Evolutionary conservation across 73 alveolate genomes (phyloP).

Genomic region (Tetrahymena elliotti): DNA sequence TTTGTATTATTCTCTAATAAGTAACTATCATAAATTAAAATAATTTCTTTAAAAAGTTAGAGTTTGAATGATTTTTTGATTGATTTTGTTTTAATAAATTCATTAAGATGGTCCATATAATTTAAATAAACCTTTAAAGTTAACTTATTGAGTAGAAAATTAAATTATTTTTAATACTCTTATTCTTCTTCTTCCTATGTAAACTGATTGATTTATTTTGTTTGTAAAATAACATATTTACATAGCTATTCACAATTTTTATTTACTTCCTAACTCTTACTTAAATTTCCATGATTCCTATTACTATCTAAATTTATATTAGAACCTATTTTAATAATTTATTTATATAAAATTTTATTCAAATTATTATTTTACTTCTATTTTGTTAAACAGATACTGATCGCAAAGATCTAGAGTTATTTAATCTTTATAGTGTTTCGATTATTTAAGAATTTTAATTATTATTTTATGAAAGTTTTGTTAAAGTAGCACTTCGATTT

Average conservation of each 20-base stretch:
- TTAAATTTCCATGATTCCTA: not conserved
- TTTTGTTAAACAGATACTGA: not conserved
- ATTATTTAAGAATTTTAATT: no score
- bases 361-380: not conserved
- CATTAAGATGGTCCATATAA: not conserved
- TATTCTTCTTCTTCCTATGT: not conserved
- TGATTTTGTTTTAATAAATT: not conserved
- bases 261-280: not conserved
- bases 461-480: not conserved
- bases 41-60: not conserved
- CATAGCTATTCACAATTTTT: not conserved
- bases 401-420: not conserved
- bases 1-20: not conserved
- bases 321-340: not conserved
- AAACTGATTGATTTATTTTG: not conserved
- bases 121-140: not conserved
- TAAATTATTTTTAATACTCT: not conserved
- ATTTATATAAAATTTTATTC: not conserved
- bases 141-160: not conserved
- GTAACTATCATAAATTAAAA: not conserved
- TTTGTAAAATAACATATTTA: not conserved
- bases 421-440: not conserved
- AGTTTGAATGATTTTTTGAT: not conserved
- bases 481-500: not conserved
- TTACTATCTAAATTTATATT: not conserved